A percentile compares a stretch with the other conserved stretches of the same genome.
phyloP scores from a whole-genome alignment of 257 asterid species.

The Buddleja alternifolia region DNA sequence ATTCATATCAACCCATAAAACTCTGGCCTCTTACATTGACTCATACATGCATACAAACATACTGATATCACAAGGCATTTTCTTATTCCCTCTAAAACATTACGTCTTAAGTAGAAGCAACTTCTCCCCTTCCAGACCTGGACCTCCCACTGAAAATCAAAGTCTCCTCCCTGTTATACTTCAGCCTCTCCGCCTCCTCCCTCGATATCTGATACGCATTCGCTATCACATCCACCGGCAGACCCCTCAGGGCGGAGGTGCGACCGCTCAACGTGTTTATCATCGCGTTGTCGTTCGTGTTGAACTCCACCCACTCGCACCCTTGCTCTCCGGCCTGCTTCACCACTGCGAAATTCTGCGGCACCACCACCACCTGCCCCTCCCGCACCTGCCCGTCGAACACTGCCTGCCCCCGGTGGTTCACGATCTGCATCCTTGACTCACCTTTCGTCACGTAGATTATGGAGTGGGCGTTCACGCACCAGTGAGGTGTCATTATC shows the following conservation, averaged over 20 bases:
- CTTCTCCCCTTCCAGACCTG: conserved; percentile 25
- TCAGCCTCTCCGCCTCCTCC: conserved; percentile 62
- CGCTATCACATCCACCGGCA: conserved; percentile 60
- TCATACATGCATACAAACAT: background rate
- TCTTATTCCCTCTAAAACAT: background rate
- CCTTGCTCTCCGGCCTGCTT: conserved; percentile 63
- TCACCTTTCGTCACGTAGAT: conserved; percentile 60
- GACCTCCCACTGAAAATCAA: conserved; percentile 42
- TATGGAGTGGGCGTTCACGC: conserved; percentile 58
- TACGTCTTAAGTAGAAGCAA: conserved; percentile 27
- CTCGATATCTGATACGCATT: conserved; percentile 48
- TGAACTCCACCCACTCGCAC: conserved; percentile 72
- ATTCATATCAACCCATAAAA: no score
- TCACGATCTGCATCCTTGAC: conserved; percentile 53
- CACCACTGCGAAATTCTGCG: conserved; percentile 62
- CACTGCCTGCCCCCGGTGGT: conserved; percentile 67
- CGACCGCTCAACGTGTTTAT: conserved; percentile 68
- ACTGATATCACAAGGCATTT: no score
- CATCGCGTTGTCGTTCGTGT: conserved; percentile 75
- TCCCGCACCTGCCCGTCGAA: conserved; percentile 46
- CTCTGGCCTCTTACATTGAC: background rate
- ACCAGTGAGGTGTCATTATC: conserved; percentile 48
- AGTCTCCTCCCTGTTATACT: conserved; percentile 58
- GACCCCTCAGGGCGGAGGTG: conserved; percentile 61
- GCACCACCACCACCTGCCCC: conserved; percentile 70